Conservation (phyloP, 345 rosid species). For the Iberis pinnata region DNA sequence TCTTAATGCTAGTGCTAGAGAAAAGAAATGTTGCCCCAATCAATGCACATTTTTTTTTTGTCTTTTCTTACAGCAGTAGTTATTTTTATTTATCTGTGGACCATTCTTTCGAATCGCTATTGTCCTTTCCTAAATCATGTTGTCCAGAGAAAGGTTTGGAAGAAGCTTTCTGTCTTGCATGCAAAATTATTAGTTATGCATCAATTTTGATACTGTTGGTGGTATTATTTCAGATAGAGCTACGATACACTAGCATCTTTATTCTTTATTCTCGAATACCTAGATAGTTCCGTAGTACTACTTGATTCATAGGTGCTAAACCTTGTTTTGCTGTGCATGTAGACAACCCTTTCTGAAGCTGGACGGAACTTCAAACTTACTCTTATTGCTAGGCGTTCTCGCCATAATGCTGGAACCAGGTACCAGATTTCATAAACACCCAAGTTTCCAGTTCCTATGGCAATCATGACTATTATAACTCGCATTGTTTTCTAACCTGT, state of each 20-base stretch:
- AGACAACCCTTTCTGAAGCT: slow-evolving; percentile 65
- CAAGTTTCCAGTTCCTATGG: slow-evolving; percentile 4
- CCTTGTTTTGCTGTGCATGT: slow-evolving; percentile 29
- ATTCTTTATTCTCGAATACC: slow-evolving; percentile 3
- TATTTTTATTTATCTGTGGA: background rate
- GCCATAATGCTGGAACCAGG: slow-evolving; percentile 98
- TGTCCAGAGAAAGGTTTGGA: background rate
- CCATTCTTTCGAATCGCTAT: background rate
- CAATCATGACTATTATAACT: background rate
- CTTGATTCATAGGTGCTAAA: slow-evolving; percentile 14
- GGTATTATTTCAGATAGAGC: slow-evolving; percentile 6
- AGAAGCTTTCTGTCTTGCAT: slow-evolving; percentile 3
- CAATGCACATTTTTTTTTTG: background rate
- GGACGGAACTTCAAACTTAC: slow-evolving; percentile 77
- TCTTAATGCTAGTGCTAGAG: slow-evolving; percentile 3
- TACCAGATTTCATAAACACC: slow-evolving; percentile 27
- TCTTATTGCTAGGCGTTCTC: slow-evolving; percentile 94
- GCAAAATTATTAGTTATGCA: background rate
- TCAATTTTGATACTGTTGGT: slow-evolving; percentile 2
- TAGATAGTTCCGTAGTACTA: slow-evolving; percentile 1
- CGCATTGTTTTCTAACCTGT: background rate
- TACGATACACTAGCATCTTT: slow-evolving; percentile 4
- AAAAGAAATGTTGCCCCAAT: background rate
- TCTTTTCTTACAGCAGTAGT: slow-evolving; percentile 6
- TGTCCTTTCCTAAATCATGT: slow-evolving; percentile 2